These are phyloP conservation scores for Nitzschia inconspicua DNA, from an alignment of 108 stramenopile species.

Conservation along the genomic window DNA sequence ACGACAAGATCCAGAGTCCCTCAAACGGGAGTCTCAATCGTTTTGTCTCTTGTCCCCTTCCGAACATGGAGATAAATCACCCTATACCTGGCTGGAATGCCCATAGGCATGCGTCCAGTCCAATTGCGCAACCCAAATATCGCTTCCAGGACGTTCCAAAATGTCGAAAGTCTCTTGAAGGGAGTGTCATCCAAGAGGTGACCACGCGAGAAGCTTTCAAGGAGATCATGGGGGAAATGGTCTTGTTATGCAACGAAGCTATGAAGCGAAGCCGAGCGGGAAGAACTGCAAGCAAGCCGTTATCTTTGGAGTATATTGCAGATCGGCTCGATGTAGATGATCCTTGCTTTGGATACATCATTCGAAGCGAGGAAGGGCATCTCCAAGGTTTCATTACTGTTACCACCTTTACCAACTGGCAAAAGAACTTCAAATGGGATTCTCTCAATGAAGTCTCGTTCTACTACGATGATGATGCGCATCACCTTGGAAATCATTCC, in stretches of 20 bases:
- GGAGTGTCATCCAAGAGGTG: slow-evolving; percentile 61
- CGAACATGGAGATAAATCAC: too few relatives aligned
- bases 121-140: slow-evolving; percentile 69
- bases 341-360: slow-evolving; percentile 75
- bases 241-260: slow-evolving; percentile 86
- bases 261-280: slow-evolving; percentile 45
- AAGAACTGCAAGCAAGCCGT: slow-evolving; percentile 51
- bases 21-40: too few relatives aligned
- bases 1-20: too few relatives aligned
- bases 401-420: slow-evolving; percentile 91
- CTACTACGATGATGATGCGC: slow-evolving; percentile 48
- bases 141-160: slow-evolving; percentile 57
- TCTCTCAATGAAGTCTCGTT: slow-evolving; percentile 74
- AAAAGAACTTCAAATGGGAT: slow-evolving; percentile 89
- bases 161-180: slow-evolving; percentile 44
- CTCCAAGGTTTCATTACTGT: slow-evolving; percentile 88
- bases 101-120: slow-evolving; percentile 55
- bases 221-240: slow-evolving; percentile 83
- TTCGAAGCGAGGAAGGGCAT: slow-evolving; percentile 67
- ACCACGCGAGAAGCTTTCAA: slow-evolving; percentile 54
- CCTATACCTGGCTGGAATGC: slow-evolving; percentile 60
- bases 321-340: slow-evolving; percentile 92
- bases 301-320: slow-evolving; percentile 89
- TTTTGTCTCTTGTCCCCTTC: too few relatives aligned
- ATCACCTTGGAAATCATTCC: slow-evolving; percentile 1